These are phyloP conservation scores for Draba incana DNA, from an alignment of 345 rosid species.

Conservation along the genomic window DNA sequence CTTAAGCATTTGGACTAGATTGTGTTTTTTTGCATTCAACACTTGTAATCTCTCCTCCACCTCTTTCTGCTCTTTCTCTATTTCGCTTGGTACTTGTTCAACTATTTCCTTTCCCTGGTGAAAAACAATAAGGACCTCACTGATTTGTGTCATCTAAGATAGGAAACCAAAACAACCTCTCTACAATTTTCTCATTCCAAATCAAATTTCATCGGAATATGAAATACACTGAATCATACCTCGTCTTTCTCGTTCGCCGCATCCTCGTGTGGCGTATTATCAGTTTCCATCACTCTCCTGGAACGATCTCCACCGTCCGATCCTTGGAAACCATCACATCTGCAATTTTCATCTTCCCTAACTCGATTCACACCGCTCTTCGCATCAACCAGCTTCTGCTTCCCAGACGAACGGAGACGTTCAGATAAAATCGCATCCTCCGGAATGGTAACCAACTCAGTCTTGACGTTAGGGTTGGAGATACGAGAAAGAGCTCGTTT, in stretches of 20 bases:
- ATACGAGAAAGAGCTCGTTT: constrained; percentile 61
- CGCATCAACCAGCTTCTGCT: constrained; percentile 37
- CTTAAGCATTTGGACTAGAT: constrained; percentile 84
- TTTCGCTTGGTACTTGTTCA: constrained; percentile 43
- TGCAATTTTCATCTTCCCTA: constrained; percentile 26
- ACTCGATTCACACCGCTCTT: constrained; percentile 29
- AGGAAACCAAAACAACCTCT: not conserved
- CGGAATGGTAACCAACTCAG: constrained; percentile 23
- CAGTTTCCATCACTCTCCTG: constrained; percentile 12
- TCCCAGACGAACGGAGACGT: constrained; percentile 21
- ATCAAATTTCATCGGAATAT: not conserved
- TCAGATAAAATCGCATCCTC: constrained; percentile 5
- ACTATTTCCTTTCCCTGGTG: constrained; percentile 45
- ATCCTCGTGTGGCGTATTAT: constrained; percentile 26
- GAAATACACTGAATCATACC: constrained; percentile 33
- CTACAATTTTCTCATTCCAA: not conserved
- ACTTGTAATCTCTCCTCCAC: constrained; percentile 71
- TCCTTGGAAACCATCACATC: constrained; percentile 26
- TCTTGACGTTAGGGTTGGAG: constrained; percentile 35
- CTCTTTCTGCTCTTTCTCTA: constrained; percentile 63
- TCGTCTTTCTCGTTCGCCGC: constrained; percentile 35
- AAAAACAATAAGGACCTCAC: not conserved
- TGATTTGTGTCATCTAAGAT: not conserved
- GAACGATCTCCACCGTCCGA: constrained; percentile 34
- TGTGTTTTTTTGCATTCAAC: constrained; percentile 86